phyloP scores from a whole-genome alignment of 176 grass and related monocot genomes.

The Aegilops longissima region DNA sequence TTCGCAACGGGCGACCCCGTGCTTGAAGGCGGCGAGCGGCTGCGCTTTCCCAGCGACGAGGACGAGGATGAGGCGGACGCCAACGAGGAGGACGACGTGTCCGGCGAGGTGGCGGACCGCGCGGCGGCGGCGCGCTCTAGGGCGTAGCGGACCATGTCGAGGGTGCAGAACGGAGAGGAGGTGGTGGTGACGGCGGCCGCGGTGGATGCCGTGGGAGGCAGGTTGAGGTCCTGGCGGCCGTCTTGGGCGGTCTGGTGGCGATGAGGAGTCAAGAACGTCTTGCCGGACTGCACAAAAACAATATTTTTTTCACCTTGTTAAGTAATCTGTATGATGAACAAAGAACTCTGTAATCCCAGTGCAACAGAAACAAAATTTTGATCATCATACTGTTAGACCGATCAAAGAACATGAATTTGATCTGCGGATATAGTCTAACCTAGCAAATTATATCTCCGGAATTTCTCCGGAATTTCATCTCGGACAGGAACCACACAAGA shows the following conservation, averaged over 20 bases:
- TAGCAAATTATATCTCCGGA: too few relatives aligned
- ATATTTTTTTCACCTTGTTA: background rate
- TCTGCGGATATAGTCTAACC: background rate
- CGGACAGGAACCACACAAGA: background rate
- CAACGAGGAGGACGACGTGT: background rate
- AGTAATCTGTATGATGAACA: background rate
- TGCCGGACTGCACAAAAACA: constrained; percentile 37
- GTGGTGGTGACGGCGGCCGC: background rate
- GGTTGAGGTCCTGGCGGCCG: constrained; percentile 44
- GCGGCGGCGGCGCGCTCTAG: constrained; percentile 38
- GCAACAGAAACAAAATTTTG: background rate
- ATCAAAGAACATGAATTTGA: background rate
- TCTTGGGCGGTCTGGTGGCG: constrained; percentile 3
- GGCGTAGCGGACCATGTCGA: constrained; percentile 59
- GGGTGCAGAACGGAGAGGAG: constrained; percentile 41
- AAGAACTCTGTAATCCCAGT: background rate
- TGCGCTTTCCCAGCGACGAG: constrained; percentile 45
- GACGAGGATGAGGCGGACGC: constrained; percentile 39
- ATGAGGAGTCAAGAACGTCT: constrained; percentile 47
- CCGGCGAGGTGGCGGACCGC: background rate
- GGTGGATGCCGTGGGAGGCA: background rate
- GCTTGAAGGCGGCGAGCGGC: constrained; percentile 10
- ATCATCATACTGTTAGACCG: background rate
- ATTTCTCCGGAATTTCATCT: background rate
- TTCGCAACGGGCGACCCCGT: background rate